Evolutionary conservation across 768 basidiomycete species (phyloP).

Genomic region (Phaffia tasmanica): DNA sequence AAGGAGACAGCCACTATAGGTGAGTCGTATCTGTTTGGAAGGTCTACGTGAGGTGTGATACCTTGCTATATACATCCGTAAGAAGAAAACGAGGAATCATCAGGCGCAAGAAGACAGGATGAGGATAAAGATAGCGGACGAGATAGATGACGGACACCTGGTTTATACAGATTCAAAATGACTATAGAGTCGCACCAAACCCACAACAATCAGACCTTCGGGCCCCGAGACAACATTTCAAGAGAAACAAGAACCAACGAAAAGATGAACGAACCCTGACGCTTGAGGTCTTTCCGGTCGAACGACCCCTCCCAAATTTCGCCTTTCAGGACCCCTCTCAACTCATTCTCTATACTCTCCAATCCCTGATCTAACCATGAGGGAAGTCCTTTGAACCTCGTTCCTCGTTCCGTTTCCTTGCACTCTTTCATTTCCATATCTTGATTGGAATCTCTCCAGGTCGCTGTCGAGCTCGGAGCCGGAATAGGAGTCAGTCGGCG

Average conservation of each 20-base stretch:
- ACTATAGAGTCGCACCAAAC: slow-evolving; percentile 35
- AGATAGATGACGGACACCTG: slow-evolving; percentile 45
- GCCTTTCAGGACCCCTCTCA: background rate
- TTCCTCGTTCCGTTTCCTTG: background rate
- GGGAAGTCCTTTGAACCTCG: no score
- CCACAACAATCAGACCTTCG: background rate
- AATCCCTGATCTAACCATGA: background rate
- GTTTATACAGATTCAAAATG: slow-evolving; percentile 78
- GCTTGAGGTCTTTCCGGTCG: background rate
- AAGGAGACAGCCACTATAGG: slow-evolving; percentile 83
- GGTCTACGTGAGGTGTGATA: slow-evolving; percentile 76
- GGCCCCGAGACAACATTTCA: background rate
- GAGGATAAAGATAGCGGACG: background rate
- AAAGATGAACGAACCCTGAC: slow-evolving; percentile 12
- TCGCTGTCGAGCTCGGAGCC: background rate
- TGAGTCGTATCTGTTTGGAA: slow-evolving; percentile 71
- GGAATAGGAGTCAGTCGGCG: background rate
- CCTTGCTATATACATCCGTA: slow-evolving; percentile 44
- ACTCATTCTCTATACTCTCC: background rate
- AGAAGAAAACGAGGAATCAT: slow-evolving; percentile 56
- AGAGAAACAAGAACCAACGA: background rate
- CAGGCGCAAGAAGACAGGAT: slow-evolving; percentile 52
- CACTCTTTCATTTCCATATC: background rate
- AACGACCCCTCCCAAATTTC: background rate
- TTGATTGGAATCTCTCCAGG: background rate